Base-by-base conservation (phyloP, 768 basidiomycete species). In the Postia placenta region DNA sequence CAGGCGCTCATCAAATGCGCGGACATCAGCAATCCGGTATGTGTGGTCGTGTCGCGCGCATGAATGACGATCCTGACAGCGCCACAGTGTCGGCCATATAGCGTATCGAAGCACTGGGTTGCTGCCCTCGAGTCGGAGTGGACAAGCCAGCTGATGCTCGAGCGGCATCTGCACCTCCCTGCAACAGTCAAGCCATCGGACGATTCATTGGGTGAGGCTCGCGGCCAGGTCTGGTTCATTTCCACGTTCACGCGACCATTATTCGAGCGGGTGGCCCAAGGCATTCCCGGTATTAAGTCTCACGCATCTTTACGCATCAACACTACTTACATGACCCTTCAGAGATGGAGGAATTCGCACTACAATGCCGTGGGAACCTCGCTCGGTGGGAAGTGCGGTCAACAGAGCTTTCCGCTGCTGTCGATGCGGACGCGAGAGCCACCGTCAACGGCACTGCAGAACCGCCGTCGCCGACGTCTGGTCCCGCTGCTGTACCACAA, bases 21-120 rank as follows among this genome's bases (percentile, higher is more conserved):
- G 15, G 96, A 99, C 69, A 98, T 99, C 60, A 93, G 91, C 64
- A 99, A 99, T 65, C 95, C 96, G 14, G 93, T 96, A 64, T 56
- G 93, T 79, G 12, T 27, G 11, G 35, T 36, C 30, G 12, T 23
- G 5, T 19, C 17, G 30, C 28, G 28, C 6, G 30, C 44, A 19
- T 41, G 39, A 46, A 17, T 46, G 36, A 38, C 27, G 2, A 22
- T 33, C 45, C 12, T 47, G 35, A n/a, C 42, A 44, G 11, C 19
- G 6, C 49, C 38, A 27, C 59, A 97, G 94, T 85, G 86, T 54
- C 92, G 95, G 17, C 95, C 96, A 1, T 88, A 91, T 54, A 72
- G 80, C n/a, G 89, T 96, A 12, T 91, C 92, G 2, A 81, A 88
- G 59, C 83, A 91, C 54, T 99, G 96, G 96, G 92, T 93, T 6